Conservation (phyloP, 2,329 filamentous ascomycete species). For the Cladosporium sp. region DNA sequence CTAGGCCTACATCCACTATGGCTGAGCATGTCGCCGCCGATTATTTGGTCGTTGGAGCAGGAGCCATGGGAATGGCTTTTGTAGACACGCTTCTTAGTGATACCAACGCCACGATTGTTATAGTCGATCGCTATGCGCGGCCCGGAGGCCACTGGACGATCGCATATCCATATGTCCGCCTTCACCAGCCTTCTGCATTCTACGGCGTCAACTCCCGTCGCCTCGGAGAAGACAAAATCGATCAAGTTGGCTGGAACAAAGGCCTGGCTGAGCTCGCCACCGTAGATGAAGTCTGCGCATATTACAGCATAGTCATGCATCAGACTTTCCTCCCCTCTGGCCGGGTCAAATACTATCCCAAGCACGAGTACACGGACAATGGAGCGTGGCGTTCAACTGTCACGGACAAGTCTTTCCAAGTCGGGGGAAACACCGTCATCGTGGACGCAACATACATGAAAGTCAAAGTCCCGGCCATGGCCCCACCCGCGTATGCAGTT, state of each 20-base stretch:
- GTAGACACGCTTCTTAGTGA: slow-evolving; percentile 16
- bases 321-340: slow-evolving; percentile 19
- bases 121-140: slow-evolving; percentile 17
- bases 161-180: slow-evolving; percentile 20
- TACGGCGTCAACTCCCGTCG: slow-evolving; percentile 21
- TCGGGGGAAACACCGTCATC: slow-evolving; percentile 13
- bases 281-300: slow-evolving; percentile 15
- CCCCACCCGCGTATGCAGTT: slow-evolving; percentile 16
- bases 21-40: not conserved
- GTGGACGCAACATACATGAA: slow-evolving; percentile 21
- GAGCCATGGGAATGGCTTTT: slow-evolving; percentile 22
- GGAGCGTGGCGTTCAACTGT: slow-evolving; percentile 14
- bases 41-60: slow-evolving; percentile 20
- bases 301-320: slow-evolving; percentile 18
- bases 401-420: slow-evolving; percentile 12
- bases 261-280: slow-evolving; percentile 18
- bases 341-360: slow-evolving; percentile 17
- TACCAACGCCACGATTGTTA: slow-evolving; percentile 11
- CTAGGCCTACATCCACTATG: not conserved
- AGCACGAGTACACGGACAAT: slow-evolving; percentile 17
- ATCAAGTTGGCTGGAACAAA: slow-evolving; percentile 20
- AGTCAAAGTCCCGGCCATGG: slow-evolving; percentile 18
- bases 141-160: slow-evolving; percentile 20
- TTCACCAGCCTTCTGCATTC: slow-evolving; percentile 20
- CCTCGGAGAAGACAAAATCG: slow-evolving; percentile 15